Conservation (phyloP, 208 protist genomes). For the Vickermania spadyakhi region DNA sequence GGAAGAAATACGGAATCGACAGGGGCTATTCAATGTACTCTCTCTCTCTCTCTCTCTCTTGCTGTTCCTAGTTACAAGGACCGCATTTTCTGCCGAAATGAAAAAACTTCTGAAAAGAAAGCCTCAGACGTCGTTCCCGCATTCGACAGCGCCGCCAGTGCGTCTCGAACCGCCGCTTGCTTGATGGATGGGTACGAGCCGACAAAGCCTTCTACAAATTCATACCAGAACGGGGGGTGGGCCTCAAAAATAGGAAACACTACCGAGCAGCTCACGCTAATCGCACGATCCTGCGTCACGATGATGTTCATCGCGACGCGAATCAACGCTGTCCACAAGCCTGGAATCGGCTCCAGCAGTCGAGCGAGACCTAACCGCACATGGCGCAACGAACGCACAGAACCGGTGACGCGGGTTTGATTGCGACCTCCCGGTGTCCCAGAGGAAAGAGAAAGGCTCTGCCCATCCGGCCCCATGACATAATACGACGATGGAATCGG, state of each 20-base stretch:
- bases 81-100: conserved; percentile 62
- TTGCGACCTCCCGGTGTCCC: conserved; percentile 16
- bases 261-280: conserved; percentile 55
- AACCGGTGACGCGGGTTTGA: neutral
- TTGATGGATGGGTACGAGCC: conserved; percentile 52
- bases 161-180: conserved; percentile 48
- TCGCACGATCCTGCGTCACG: conserved; percentile 61
- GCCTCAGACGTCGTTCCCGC: conserved; percentile 51
- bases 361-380: conserved; percentile 38
- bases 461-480: conserved; percentile 8
- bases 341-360: conserved; percentile 49
- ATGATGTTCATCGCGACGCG: conserved; percentile 76
- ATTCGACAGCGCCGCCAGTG: conserved; percentile 47
- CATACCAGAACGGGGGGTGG: conserved; percentile 75
- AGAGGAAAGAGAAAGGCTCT: conserved; percentile 11
- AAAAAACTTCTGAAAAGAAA: conserved; percentile 77
- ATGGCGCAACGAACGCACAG: conserved; percentile 18
- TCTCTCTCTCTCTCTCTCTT: conserved; percentile 7
- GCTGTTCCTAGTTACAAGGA: conserved; percentile 22
- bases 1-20: too few species aligned
- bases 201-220: conserved; percentile 65
- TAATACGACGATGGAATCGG: conserved; percentile 41
- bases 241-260: conserved; percentile 79
- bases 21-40: neutral
- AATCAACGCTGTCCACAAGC: conserved; percentile 67